Percentiles rank a stretch among this genome's conserved stretches.
These are phyloP conservation scores for Candida vartiovaarae DNA, from an alignment of 805 yeast species.

Conservation along the genomic window DNA sequence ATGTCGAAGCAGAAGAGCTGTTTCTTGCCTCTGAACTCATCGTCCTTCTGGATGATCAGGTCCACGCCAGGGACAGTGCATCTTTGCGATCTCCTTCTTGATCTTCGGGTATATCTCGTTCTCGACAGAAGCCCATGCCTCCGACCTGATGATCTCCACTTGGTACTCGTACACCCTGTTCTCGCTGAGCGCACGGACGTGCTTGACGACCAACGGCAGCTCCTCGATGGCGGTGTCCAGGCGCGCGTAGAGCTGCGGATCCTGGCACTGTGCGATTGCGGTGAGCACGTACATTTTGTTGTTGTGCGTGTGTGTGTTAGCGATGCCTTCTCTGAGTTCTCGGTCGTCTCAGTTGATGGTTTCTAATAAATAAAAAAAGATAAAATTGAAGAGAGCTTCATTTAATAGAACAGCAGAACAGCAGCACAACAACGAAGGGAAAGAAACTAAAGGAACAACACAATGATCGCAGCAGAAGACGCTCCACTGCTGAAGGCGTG, in stretches of 20 bases:
- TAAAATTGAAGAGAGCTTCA: no score
- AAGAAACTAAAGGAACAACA: no score
- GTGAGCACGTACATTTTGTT: constrained; percentile 18
- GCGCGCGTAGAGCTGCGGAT: constrained; percentile 15
- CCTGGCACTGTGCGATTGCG: constrained; percentile 20
- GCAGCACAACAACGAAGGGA: no score
- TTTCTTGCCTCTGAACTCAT: constrained; percentile 27
- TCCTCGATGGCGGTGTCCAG: constrained; percentile 23
- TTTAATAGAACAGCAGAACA: no score
- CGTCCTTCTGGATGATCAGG: constrained; percentile 34
- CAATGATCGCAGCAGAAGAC: constrained; percentile 2
- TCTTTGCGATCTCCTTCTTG: constrained; percentile 9
- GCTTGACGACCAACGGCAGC: constrained; percentile 26
- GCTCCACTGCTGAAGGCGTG: constrained; percentile 20
- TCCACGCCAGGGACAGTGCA: constrained; percentile 29
- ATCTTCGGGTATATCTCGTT: constrained; percentile 8
- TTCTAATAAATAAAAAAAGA: no score
- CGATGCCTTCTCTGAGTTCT: no score
- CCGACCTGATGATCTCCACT: constrained; percentile 13
- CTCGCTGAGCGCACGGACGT: constrained; percentile 24
- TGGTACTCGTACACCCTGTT: constrained; percentile 35
- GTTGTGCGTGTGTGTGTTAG: not conserved
- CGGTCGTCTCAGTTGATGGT: no score
- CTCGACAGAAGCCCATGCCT: constrained; percentile 8
- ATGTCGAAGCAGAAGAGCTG: constrained; percentile 85